A percentile compares a stretch with the other conserved stretches of the same genome.
phyloP scores from a whole-genome alignment of 2,329 filamentous ascomycete genomes.

The Dichotomopilus funicola region DNA sequence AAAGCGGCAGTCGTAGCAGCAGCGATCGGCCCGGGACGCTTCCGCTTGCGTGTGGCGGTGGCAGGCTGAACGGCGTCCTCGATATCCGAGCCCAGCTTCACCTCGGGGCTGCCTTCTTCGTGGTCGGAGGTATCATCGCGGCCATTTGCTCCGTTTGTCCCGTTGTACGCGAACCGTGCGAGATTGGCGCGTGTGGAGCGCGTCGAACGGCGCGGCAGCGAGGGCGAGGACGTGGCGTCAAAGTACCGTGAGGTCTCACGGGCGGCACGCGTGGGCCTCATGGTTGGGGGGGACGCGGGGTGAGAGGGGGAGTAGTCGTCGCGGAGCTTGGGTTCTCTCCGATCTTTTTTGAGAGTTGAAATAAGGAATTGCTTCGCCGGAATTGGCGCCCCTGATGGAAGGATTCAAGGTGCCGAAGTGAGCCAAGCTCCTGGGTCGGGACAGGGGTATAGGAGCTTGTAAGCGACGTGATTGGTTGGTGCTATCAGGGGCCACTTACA shows the following conservation, averaged over 20 bases:
- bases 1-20: not conserved
- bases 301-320: no score
- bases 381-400: no score
- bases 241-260: conserved; percentile 53
- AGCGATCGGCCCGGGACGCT: conserved; percentile 17
- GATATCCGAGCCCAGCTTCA: conserved; percentile 26
- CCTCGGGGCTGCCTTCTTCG: not conserved
- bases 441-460: no score
- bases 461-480: no score
- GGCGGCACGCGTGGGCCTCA: conserved; percentile 54
- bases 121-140: conserved; percentile 9
- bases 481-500: no score
- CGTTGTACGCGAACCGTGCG: conserved; percentile 39
- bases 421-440: no score
- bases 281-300: no score
- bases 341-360: no score
- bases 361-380: no score
- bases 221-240: conserved; percentile 36
- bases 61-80: conserved; percentile 28
- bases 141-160: conserved; percentile 16
- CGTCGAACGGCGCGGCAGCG: conserved; percentile 28
- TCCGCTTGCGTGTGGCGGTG: conserved; percentile 27
- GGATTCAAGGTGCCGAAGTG: no score
- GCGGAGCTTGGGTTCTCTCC: no score
- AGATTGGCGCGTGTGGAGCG: conserved; percentile 45